Evolutionary conservation across 768 basidiomycete genomes (phyloP).

Genomic region (Inosperma sp.): DNA sequence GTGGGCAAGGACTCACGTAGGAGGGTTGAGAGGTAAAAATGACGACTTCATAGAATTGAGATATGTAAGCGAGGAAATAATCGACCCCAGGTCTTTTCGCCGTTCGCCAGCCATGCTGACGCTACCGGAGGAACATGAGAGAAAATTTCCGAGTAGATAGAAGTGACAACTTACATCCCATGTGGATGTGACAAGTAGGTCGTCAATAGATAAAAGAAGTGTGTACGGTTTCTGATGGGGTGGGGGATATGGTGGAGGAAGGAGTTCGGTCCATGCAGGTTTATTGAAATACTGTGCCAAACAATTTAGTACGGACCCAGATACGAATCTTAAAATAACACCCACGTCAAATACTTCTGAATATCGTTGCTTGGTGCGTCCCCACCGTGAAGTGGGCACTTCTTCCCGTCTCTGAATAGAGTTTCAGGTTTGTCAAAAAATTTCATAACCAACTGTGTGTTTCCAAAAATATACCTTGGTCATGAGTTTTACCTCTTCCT

Average conservation of each 20-base stretch:
- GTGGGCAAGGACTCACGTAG: conserved; percentile 57
- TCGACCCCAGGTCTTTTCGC: conserved; percentile 97
- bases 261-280: conserved; percentile 87
- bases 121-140: conserved; percentile 42
- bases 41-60: conserved; percentile 97
- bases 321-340: background rate
- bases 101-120: conserved; percentile 93
- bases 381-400: conserved; percentile 59
- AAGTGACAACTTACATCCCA: conserved; percentile 79
- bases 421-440: background rate
- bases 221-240: conserved; percentile 90
- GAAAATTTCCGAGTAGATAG: background rate
- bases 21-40: conserved; percentile 88
- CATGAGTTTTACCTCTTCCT: conserved; percentile 60
- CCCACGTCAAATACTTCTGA: conserved; percentile 62
- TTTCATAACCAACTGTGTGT: conserved; percentile 52
- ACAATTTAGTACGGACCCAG: background rate
- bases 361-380: conserved; percentile 58
- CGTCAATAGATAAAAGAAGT: conserved; percentile 85
- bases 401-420: conserved; percentile 48
- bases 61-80: conserved; percentile 96
- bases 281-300: conserved; percentile 77
- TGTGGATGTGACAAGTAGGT: conserved; percentile 82
- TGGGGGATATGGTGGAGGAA: conserved; percentile 80
- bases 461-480: no score